Conservation (phyloP, 2,329 filamentous ascomycete genomes). For the Myrmaecium sp. region DNA sequence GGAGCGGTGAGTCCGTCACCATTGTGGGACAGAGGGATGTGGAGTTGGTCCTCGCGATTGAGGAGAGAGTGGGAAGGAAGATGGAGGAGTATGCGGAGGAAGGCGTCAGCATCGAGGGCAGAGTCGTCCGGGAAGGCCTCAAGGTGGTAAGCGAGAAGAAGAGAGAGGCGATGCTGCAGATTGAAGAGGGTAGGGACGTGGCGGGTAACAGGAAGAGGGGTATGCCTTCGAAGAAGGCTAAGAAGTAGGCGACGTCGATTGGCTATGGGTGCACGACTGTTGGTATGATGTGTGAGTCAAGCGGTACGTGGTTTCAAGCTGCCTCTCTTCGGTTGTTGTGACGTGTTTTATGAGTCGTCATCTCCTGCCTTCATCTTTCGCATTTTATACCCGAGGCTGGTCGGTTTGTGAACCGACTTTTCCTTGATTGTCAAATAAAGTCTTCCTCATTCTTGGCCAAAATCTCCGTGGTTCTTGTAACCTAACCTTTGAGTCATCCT, state of each 20-base stretch:
- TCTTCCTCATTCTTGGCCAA: no score
- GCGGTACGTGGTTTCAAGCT: no score
- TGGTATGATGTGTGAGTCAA: no score
- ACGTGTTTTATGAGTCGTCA: no score
- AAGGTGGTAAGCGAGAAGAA: constrained; percentile 94
- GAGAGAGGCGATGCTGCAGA: constrained; percentile 73
- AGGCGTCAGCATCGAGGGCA: constrained; percentile 81
- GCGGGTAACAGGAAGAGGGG: constrained; percentile 54
- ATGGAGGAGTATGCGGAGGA: constrained; percentile 80
- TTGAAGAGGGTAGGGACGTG: constrained; percentile 84
- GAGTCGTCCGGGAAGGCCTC: constrained; percentile 69
- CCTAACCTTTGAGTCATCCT: no score
- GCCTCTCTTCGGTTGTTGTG: no score
- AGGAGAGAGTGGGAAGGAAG: constrained; percentile 59
- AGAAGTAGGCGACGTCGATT: constrained; percentile 1
- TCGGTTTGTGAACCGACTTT: no score
- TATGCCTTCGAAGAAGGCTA: constrained; percentile 10
- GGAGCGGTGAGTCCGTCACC: constrained; percentile 65
- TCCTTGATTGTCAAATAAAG: no score
- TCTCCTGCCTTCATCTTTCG: no score
- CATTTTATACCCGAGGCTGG: no score
- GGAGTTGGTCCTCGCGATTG: constrained; percentile 76
- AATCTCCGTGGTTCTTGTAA: no score
- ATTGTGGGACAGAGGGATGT: constrained; percentile 90
- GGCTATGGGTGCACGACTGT: neutral